These are phyloP conservation scores for Alternaria postmessia DNA, from an alignment of 2,329 filamentous ascomycete genomes.

Conservation along the genomic window DNA sequence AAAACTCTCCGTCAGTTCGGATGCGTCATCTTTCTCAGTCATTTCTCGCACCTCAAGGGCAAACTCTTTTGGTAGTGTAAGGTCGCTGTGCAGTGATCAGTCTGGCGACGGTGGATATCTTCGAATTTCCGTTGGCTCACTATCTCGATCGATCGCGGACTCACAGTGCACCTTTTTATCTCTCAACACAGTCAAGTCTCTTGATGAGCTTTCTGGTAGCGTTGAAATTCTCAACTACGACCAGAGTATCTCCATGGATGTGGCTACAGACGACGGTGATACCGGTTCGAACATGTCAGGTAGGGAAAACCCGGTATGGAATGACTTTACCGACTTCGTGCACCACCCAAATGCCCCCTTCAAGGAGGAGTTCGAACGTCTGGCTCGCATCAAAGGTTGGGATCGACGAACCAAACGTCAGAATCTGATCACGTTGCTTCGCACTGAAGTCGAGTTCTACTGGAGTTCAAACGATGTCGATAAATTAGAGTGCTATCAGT, in stretches of 20 bases:
- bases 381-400: conserved; percentile 26
- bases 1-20: conserved; percentile 25
- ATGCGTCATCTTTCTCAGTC: conserved; percentile 25
- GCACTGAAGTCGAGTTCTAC: conserved; percentile 29
- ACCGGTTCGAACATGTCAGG: background rate
- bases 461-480: conserved; percentile 22
- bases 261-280: background rate
- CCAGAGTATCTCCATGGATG: background rate
- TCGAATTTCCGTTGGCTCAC: background rate
- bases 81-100: conserved; percentile 11
- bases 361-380: conserved; percentile 29
- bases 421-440: conserved; percentile 22
- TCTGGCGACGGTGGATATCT: conserved; percentile 1
- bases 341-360: conserved; percentile 25
- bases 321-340: conserved; percentile 24
- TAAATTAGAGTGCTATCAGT: conserved; percentile 34
- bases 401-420: background rate
- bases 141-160: background rate
- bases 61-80: conserved; percentile 19
- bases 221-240: background rate
- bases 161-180: background rate
- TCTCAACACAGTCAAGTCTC: background rate
- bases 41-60: conserved; percentile 24
- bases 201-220: background rate
- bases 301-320: conserved; percentile 27